Evolutionary conservation across 371 early-diverging fungal genomes (phyloP).

Genomic region (Mucor saturninus): DNA sequence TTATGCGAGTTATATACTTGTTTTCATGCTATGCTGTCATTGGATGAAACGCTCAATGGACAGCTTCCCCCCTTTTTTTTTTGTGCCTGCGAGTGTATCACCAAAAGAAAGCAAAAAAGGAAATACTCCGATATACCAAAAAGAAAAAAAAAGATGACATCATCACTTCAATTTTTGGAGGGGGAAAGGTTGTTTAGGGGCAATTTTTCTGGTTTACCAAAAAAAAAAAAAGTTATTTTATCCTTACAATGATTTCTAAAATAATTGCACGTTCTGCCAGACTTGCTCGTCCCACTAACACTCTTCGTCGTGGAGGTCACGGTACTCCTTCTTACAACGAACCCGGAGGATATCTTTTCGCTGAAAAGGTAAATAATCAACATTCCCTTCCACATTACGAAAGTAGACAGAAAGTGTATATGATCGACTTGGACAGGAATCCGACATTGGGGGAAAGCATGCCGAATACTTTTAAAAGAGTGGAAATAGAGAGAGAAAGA

Average conservation of each 20-base stretch:
- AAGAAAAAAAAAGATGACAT: neutral
- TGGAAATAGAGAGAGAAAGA: neutral
- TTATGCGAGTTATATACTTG: neutral
- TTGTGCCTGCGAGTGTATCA: no score
- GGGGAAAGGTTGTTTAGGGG: neutral
- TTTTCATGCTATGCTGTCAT: neutral
- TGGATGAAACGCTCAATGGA: neutral
- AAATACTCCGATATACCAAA: no score
- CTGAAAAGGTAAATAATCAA: conserved; percentile 61
- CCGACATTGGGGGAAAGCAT: no score
- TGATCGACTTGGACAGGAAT: neutral
- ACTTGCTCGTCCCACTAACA: conserved; percentile 55
- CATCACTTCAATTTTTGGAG: conserved; percentile 2
- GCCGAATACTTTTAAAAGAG: no score
- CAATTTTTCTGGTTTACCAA: neutral
- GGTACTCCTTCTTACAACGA: conserved; percentile 62
- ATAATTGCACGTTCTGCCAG: conserved; percentile 54
- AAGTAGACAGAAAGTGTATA: neutral
- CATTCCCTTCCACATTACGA: neutral
- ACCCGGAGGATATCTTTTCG: conserved; percentile 69
- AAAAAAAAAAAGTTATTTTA: conserved; percentile 1
- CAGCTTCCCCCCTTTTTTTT: neutral
- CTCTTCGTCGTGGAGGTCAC: conserved; percentile 60
- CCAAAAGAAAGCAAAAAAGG: no score
- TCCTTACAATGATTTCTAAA: conserved; percentile 39